Conservation (phyloP, 1,284 basidiomycete species). For the Cerrena zonata region DNA sequence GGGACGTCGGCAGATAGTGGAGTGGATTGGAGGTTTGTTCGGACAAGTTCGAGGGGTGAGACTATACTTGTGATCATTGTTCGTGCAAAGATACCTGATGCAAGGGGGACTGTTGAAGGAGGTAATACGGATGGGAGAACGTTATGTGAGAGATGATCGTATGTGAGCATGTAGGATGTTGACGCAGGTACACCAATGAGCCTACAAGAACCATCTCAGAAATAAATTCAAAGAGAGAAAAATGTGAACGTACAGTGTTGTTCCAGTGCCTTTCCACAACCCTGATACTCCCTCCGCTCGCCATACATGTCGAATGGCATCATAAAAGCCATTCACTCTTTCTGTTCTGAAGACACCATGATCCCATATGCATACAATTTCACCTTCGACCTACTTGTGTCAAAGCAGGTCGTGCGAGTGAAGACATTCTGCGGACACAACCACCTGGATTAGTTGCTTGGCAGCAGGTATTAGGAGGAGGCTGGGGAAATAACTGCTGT, state of each 20-base stretch:
- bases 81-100: slow-evolving; percentile 80
- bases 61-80: slow-evolving; percentile 75
- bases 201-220: slow-evolving; percentile 37
- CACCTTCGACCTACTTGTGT: slow-evolving; percentile 50
- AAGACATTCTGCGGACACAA: slow-evolving; percentile 76
- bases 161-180: slow-evolving; percentile 93
- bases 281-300: slow-evolving; percentile 72
- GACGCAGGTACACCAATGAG: slow-evolving; percentile 89
- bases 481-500: slow-evolving; percentile 44
- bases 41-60: slow-evolving; percentile 89
- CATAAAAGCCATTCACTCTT: slow-evolving; percentile 73
- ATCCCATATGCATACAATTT: slow-evolving; percentile 74
- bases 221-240: slow-evolving; percentile 12
- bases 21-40: slow-evolving; percentile 90
- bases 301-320: slow-evolving; percentile 75
- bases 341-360: slow-evolving; percentile 64
- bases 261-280: slow-evolving; percentile 87
- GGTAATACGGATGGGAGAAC: slow-evolving; percentile 47
- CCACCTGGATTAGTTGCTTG: slow-evolving; percentile 43
- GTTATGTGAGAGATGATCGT: slow-evolving; percentile 78
- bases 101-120: slow-evolving; percentile 64
- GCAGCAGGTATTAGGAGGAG: slow-evolving; percentile 57
- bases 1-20: slow-evolving; percentile 61
- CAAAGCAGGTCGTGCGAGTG: slow-evolving; percentile 46
- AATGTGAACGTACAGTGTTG: slow-evolving; percentile 63